Evolutionary conservation across 768 basidiomycete species (phyloP).

Genomic region (Tulasnella sp.): DNA sequence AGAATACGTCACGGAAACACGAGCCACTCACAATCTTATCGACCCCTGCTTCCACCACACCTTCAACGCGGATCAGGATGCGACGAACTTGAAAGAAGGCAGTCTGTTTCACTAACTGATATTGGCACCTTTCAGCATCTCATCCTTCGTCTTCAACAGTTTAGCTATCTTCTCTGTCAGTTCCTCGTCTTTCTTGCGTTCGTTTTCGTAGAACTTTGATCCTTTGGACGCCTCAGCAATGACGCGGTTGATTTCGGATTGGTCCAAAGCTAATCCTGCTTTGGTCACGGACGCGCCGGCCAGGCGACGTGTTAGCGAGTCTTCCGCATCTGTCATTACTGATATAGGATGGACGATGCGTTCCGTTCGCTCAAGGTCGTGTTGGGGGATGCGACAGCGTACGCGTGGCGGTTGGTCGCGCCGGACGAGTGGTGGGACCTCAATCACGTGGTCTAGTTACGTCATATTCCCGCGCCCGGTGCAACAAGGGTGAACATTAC

Average conservation of each 20-base stretch:
- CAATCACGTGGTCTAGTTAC: too few relatives aligned
- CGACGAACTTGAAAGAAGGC: neutral
- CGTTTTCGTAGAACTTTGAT: constrained; percentile 90
- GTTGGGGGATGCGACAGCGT: too few relatives aligned
- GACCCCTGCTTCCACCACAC: constrained; percentile 46
- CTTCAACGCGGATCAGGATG: constrained; percentile 26
- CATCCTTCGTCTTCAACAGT: constrained; percentile 53
- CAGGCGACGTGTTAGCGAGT: constrained; percentile 51
- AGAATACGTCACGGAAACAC: neutral
- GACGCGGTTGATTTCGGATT: constrained; percentile 72
- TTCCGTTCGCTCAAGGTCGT: too few relatives aligned
- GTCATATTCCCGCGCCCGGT: too few relatives aligned
- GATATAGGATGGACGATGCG: too few relatives aligned
- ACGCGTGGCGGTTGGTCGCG: too few relatives aligned
- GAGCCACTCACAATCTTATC: constrained; percentile 51
- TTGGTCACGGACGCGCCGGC: constrained; percentile 84
- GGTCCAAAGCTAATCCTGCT: constrained; percentile 71
- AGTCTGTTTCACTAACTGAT: constrained; percentile 33
- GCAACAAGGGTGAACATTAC: too few relatives aligned
- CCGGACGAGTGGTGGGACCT: too few relatives aligned
- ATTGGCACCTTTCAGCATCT: constrained; percentile 42
- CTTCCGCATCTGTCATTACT: too few relatives aligned
- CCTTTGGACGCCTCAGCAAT: constrained; percentile 88
- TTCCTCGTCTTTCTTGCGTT: constrained; percentile 80
- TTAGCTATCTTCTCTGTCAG: constrained; percentile 62